Evolutionary conservation across 441 rosid genomes (phyloP).

Genomic region (Gossypium schwendimanii): DNA sequence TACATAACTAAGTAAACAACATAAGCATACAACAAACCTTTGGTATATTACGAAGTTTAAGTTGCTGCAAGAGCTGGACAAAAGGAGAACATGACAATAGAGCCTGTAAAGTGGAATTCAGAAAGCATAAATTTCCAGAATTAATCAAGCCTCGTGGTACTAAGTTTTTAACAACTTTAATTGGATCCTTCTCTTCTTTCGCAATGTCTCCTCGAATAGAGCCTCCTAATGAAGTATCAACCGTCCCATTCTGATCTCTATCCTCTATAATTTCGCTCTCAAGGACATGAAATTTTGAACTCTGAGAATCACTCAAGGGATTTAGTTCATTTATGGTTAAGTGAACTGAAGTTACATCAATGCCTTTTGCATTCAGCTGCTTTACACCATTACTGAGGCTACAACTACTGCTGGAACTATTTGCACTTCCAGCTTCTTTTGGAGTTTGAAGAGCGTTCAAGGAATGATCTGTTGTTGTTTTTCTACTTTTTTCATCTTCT

Average conservation of each 20-base stretch:
- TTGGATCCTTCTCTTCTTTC: constrained; percentile 32
- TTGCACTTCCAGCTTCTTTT: constrained; percentile 40
- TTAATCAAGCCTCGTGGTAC: constrained; percentile 78
- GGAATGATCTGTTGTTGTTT: constrained; percentile 16
- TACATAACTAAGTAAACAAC: constrained; percentile 1
- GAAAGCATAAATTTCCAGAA: constrained; percentile 82
- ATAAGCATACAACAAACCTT: constrained; percentile 38
- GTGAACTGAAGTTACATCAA: constrained; percentile 24
- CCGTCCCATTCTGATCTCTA: constrained; percentile 22
- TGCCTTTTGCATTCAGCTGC: constrained; percentile 26
- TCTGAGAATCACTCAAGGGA: constrained; percentile 27
- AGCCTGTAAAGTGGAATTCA: constrained; percentile 86
- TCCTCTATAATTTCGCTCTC: constrained; percentile 30
- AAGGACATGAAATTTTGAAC: constrained; percentile 45
- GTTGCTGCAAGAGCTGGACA: constrained; percentile 64
- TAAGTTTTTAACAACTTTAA: constrained; percentile 30
- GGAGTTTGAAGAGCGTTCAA: constrained; percentile 21
- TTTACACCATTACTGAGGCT: constrained; percentile 39
- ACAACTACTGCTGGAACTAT: constrained; percentile 17
- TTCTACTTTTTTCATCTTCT: constrained; percentile 26
- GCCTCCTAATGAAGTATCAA: neutral
- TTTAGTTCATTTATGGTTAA: constrained; percentile 35
- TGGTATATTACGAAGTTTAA: constrained; percentile 44
- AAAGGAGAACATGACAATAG: constrained; percentile 79
- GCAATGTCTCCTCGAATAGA: constrained; percentile 21